Conservation (phyloP, 345 rosid species). For the Fremontodendron californicum region DNA sequence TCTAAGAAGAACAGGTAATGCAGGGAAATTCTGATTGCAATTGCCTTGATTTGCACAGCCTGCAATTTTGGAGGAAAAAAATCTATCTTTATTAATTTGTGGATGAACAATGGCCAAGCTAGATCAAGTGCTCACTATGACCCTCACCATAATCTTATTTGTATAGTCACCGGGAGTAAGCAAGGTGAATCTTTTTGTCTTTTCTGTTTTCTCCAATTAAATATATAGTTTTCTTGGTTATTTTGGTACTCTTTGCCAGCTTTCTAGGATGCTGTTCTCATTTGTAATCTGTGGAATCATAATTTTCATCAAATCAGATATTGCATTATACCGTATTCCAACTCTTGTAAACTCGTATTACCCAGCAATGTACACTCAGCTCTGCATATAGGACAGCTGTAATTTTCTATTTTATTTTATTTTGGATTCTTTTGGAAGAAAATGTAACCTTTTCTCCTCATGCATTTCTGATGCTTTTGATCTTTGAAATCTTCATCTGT, state of each 20-base stretch:
- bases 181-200: conserved; percentile 40
- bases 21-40: background rate
- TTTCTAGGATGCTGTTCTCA: background rate
- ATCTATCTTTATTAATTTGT: conserved; percentile 63
- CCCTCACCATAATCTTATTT: conserved; percentile 82
- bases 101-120: conserved; percentile 78
- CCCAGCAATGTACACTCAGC: background rate
- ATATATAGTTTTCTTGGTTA: background rate
- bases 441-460: background rate
- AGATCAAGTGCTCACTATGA: conserved; percentile 83
- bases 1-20: background rate
- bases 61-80: conserved; percentile 41
- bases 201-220: background rate
- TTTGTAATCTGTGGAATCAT: background rate
- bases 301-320: background rate
- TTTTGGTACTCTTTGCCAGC: background rate
- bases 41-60: conserved; percentile 49
- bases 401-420: background rate
- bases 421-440: background rate
- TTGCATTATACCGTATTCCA: background rate
- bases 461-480: background rate
- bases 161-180: conserved; percentile 68
- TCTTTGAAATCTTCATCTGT: background rate
- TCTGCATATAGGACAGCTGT: background rate
- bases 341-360: background rate